phyloP scores from a whole-genome alignment of 352 stramenopile genomes.

The Pythium dissotocum region DNA sequence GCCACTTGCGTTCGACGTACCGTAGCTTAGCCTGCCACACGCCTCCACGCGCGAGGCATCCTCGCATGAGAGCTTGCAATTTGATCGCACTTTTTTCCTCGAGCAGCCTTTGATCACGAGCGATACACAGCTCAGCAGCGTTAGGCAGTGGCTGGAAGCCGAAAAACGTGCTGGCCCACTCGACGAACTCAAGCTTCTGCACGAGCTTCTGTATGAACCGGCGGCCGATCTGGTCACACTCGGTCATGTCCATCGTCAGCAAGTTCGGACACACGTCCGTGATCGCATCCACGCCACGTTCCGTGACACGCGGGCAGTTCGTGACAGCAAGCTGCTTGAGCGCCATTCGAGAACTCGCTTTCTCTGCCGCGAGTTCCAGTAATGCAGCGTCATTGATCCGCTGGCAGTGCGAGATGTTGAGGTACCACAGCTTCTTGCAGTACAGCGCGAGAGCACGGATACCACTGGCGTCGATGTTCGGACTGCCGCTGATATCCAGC shows the following conservation, averaged over 20 bases:
- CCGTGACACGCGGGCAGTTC: conserved; percentile 70
- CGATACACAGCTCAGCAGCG: conserved; percentile 63
- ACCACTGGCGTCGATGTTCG: conserved; percentile 58
- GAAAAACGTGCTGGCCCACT: conserved; percentile 81
- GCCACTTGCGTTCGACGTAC: conserved; percentile 58
- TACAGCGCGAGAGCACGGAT: conserved; percentile 62
- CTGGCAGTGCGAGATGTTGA: conserved; percentile 80
- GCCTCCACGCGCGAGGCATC: conserved; percentile 72
- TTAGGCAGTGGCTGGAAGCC: conserved; percentile 87
- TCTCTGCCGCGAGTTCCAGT: conserved; percentile 37
- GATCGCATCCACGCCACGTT: conserved; percentile 65
- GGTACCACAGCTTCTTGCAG: conserved; percentile 52
- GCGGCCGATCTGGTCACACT: conserved; percentile 68
- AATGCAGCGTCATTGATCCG: conserved; percentile 75
- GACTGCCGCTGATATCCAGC: conserved; percentile 85
- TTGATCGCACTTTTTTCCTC: conserved; percentile 52
- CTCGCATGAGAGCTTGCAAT: conserved; percentile 84
- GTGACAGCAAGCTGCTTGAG: conserved; percentile 61
- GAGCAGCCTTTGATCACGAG: conserved; percentile 54
- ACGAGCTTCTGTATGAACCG: conserved; percentile 76
- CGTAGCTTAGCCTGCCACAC: conserved; percentile 69
- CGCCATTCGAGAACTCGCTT: conserved; percentile 12
- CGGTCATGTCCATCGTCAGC: conserved; percentile 85
- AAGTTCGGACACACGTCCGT: conserved; percentile 65
- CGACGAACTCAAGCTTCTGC: conserved; percentile 75